Evolutionary conservation across 2,329 filamentous ascomycete genomes (phyloP).

Genomic region (Venturia effusa): DNA sequence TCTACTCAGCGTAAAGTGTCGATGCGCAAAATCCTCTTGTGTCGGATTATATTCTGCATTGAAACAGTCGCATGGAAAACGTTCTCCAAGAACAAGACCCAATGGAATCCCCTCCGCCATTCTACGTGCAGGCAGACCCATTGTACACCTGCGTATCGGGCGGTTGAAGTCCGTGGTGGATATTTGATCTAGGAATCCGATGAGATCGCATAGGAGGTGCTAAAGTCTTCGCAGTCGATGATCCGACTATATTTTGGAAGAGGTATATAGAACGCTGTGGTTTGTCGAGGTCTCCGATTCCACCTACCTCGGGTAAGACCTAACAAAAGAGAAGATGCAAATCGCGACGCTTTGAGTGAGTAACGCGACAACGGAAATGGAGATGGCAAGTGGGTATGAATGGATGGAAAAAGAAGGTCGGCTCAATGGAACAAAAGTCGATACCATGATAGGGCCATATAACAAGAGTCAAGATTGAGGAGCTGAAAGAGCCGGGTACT

Average conservation of each 20-base stretch:
- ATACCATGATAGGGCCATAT: background rate
- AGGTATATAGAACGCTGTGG: too few relatives aligned
- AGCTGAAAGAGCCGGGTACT: background rate
- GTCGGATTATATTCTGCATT: background rate
- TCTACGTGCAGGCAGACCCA: background rate
- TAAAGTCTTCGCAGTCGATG: background rate
- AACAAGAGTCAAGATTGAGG: background rate
- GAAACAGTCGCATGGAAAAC: background rate
- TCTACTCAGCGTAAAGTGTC: background rate
- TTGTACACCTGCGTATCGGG: background rate
- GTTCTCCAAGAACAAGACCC: background rate
- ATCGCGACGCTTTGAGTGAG: background rate
- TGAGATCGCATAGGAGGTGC: background rate
- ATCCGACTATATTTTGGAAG: too few relatives aligned
- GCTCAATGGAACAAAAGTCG: background rate
- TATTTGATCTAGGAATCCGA: background rate
- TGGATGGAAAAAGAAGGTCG: background rate
- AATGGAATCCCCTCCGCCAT: background rate
- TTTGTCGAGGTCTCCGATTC: too few relatives aligned
- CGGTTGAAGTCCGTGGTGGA: background rate
- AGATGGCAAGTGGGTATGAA: background rate
- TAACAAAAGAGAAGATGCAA: background rate
- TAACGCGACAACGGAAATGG: background rate
- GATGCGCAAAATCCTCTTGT: background rate
- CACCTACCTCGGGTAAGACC: too few relatives aligned